Evolutionary conservation across 305 asterid species (phyloP), one percentile per base, ranked within the genome.

Genomic region (Fraxinus greggii): DNA sequence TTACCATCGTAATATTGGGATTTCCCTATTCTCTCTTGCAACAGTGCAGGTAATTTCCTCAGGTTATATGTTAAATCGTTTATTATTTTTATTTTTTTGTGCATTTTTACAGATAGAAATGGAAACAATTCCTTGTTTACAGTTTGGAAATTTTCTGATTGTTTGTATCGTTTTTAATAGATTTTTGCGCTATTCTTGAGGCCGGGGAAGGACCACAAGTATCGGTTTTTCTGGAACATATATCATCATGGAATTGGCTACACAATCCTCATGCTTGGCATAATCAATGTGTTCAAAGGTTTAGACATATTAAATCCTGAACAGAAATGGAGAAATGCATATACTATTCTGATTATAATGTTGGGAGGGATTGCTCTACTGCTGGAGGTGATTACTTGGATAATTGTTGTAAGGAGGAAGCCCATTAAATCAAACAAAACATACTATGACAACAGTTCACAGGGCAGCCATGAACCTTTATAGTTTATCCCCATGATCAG

Each of bases 221-320:
- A 78, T 21, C 87, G 97, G n/a, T 73, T 89, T 28, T 95, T 93
- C 87, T 95, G 98, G 98, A 94, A 93, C 67, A 86, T 94, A 78
- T 93, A 92, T 89, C 99, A 93, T 77, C 94, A 92, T 7, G 88
- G 91, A 28, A 13, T 91, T 6, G 99, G 98, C n/a, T 95, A 93
- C 35, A 9, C 89, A n/a, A 84, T 95, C 31, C 69, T 90, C 24
- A 36, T 87, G 13, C 92, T 95, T 31, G 92, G 92, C 86, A 84
- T 93, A 80, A 28, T 94, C 81, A 95, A 95, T 8, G 92, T 95
- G 75, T 95, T 94, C 91, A 89, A 89, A 87, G 98, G 99, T 2
- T 76, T 95, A 1, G 79, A 76, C 67, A 95, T 95, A 40, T 65
- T 94, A 76, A 88, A 85, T 32, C 98, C 98, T 0, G 89, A 74